Percentiles rank a stretch among this genome's conserved stretches.
phyloP scores from a whole-genome alignment of 495 filamentous ascomycete species.

The Copromyces sp. region DNA sequence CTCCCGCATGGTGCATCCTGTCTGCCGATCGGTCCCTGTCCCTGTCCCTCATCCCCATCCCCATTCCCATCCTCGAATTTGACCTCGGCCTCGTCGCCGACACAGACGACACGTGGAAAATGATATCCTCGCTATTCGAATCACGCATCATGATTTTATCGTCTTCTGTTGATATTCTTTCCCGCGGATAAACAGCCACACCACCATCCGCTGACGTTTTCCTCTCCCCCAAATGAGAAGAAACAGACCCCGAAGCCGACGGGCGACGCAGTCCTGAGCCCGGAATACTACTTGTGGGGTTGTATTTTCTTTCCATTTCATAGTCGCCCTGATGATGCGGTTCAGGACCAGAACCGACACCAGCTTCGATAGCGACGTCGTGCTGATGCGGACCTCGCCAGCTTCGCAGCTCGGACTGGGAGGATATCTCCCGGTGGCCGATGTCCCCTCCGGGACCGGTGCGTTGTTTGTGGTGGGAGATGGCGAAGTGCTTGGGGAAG shows the following conservation, averaged over 20 bases:
- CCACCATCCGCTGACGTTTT: background rate
- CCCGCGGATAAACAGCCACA: background rate
- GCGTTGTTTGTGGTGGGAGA: background rate
- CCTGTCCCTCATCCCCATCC: background rate
- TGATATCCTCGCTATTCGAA: conserved; percentile 36
- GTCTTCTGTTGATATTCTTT: background rate
- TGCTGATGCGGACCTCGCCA: background rate
- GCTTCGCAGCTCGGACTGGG: background rate
- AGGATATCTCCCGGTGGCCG: background rate
- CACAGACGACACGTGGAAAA: conserved; percentile 17
- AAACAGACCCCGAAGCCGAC: background rate
- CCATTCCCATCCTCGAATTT: background rate
- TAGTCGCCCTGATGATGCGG: conserved; percentile 35
- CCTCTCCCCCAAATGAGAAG: background rate
- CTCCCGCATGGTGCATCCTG: background rate
- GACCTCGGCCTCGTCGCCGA: background rate
- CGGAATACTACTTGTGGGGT: background rate
- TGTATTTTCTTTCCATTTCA: conserved; percentile 1
- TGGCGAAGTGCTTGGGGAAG: conserved; percentile 16
- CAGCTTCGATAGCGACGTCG: background rate
- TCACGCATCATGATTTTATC: conserved; percentile 9
- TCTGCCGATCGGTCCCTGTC: background rate
- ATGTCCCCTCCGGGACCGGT: background rate
- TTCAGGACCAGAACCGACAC: too few relatives aligned
- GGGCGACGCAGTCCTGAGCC: background rate